Evolutionary conservation across 331 rosid species (phyloP).

Genomic region (Acacia concinna): DNA sequence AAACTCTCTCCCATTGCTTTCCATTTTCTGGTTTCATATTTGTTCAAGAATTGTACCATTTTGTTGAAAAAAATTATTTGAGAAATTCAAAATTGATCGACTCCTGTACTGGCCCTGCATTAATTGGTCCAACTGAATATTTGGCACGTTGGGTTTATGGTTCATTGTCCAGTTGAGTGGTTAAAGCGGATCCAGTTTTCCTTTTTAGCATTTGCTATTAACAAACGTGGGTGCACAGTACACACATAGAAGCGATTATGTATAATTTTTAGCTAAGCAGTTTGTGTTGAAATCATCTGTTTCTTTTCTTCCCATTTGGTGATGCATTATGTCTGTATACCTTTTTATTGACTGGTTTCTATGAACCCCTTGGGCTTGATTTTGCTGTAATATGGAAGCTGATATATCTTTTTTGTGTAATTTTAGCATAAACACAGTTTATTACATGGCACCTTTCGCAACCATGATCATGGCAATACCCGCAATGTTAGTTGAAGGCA

Average conservation of each 20-base stretch:
- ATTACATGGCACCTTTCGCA: conserved; percentile 98
- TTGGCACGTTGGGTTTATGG: background rate
- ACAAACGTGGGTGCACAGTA: too few relatives aligned
- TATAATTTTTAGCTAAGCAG: background rate
- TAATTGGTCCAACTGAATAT: background rate
- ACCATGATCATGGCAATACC: conserved; percentile 94
- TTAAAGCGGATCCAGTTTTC: background rate
- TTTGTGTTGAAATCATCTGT: conserved; percentile 6
- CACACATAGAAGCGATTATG: background rate
- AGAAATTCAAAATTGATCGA: too few relatives aligned
- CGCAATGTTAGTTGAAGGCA: conserved; percentile 86
- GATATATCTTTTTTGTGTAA: conserved; percentile 31
- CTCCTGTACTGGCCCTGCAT: background rate
- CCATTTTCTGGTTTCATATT: background rate
- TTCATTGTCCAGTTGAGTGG: background rate
- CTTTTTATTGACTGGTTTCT: conserved; percentile 12
- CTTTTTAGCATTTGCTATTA: background rate
- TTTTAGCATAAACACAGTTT: conserved; percentile 89
- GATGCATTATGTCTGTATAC: background rate
- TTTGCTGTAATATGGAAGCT: conserved; percentile 21
- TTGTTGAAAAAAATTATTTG: too few relatives aligned
- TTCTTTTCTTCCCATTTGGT: background rate
- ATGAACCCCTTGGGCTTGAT: conserved; percentile 11
- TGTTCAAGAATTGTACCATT: background rate
- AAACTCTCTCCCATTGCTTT: background rate